A percentile compares a stretch with the other conserved stretches of the same genome.
Evolutionary conservation across 1,284 basidiomycete species (phyloP).

Genomic region (Neolentinus lepideus): DNA sequence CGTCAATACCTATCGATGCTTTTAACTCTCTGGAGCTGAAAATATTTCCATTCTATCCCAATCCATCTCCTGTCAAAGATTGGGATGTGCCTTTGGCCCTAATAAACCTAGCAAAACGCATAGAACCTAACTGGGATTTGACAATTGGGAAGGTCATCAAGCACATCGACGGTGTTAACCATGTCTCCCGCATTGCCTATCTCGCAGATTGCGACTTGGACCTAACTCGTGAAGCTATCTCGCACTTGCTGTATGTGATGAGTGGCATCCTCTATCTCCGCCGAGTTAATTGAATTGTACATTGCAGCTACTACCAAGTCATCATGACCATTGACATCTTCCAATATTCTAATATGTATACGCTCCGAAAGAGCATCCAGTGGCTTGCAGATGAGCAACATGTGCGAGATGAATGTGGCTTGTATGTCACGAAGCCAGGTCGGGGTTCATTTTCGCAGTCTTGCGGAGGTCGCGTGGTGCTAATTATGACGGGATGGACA

Average conservation of each 20-base stretch:
- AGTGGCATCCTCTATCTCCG: constrained; percentile 3
- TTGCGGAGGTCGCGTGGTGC: not conserved
- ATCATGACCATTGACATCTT: constrained; percentile 96
- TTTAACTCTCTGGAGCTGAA: constrained; percentile 94
- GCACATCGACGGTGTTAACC: constrained; percentile 87
- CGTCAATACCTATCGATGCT: constrained; percentile 81
- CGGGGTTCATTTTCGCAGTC: constrained; percentile 5
- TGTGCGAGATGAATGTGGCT: constrained; percentile 83
- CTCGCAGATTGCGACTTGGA: constrained; percentile 87
- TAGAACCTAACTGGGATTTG: constrained; percentile 94
- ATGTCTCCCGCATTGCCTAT: constrained; percentile 86
- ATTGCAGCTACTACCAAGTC: constrained; percentile 83
- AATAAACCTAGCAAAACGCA: constrained; percentile 74
- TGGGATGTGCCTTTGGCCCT: constrained; percentile 95
- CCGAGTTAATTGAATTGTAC: not conserved
- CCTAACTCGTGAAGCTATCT: constrained; percentile 82
- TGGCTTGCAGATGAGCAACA: constrained; percentile 79
- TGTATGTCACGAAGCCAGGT: constrained; percentile 81
- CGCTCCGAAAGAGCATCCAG: constrained; percentile 76
- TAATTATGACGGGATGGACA: constrained; percentile 14
- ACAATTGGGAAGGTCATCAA: constrained; percentile 84
- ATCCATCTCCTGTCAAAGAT: constrained; percentile 83
- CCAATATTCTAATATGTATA: constrained; percentile 98
- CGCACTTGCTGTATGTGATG: constrained; percentile 78
- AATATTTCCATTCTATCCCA: constrained; percentile 94